Evolutionary conservation across 2,329 filamentous ascomycete genomes (phyloP).

Genomic region (Lachnellula subtilissima): DNA sequence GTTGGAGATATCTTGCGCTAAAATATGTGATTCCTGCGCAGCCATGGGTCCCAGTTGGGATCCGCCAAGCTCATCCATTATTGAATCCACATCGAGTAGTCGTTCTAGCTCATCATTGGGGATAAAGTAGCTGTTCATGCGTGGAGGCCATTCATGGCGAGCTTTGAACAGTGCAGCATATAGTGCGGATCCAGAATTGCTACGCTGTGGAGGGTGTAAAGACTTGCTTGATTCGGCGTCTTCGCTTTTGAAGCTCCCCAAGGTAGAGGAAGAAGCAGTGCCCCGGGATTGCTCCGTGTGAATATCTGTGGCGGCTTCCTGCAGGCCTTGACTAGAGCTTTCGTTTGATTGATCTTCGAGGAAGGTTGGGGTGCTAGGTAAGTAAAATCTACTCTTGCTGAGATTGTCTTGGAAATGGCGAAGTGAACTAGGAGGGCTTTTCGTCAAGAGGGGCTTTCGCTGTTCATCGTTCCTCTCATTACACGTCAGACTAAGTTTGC

Average conservation of each 20-base stretch:
- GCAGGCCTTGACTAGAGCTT: neutral
- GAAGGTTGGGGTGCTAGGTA: neutral
- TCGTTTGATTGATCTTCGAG: neutral
- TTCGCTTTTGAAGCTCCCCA: neutral
- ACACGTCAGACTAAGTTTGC: too few relatives aligned
- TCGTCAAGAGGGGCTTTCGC: neutral
- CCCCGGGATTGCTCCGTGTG: too few relatives aligned
- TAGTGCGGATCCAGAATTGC: neutral
- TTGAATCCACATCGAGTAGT: neutral
- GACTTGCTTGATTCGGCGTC: neutral
- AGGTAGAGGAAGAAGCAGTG: neutral
- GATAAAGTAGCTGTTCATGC: neutral
- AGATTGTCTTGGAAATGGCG: neutral
- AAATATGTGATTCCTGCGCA: neutral
- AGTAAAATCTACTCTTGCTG: neutral
- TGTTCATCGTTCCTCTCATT: neutral
- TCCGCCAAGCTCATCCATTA: neutral
- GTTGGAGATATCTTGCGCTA: neutral
- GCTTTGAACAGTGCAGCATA: neutral
- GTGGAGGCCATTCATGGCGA: neutral
- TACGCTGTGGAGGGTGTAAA: neutral
- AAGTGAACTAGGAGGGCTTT: neutral
- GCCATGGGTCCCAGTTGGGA: neutral
- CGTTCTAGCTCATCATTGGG: neutral
- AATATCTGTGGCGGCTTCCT: neutral